Evolutionary conservation across 129 eudicot genomes (phyloP).

Genomic region (Saussurea involucrata): DNA sequence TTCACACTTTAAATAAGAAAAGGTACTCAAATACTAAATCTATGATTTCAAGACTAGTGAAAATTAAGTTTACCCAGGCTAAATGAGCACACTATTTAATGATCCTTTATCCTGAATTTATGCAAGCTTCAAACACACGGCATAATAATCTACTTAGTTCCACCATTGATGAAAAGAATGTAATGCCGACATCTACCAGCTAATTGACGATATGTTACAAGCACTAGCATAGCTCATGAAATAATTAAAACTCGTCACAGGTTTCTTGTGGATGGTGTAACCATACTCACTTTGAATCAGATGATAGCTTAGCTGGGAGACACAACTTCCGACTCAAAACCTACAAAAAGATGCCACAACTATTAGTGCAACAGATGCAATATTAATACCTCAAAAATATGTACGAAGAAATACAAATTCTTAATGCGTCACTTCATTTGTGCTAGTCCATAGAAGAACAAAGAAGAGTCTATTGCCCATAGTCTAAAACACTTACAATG

Average conservation of each 20-base stretch:
- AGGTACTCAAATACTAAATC: not conserved
- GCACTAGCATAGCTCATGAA: not conserved
- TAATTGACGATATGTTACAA: not conserved
- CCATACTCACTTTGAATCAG: slow-evolving; percentile 55
- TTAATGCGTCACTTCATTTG: not conserved
- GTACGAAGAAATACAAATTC: not conserved
- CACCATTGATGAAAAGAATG: not conserved
- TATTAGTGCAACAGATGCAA: not conserved
- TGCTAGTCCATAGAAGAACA: not conserved
- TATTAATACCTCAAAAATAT: slow-evolving; percentile 3
- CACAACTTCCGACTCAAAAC: slow-evolving; percentile 91
- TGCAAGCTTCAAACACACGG: no score
- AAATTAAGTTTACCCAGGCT: not conserved
- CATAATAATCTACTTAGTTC: not conserved
- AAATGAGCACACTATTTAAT: no score
- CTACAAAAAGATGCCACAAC: slow-evolving; percentile 21
- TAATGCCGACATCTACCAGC: not conserved
- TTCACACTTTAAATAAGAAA: no score
- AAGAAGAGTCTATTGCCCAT: no score
- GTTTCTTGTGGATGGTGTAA: not conserved
- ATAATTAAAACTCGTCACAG: not conserved
- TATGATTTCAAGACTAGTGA: not conserved
- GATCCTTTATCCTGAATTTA: no score
- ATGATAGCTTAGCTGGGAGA: slow-evolving; percentile 81
- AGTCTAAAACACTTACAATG: no score